These are phyloP conservation scores for Pseudonitzschia delicatissima DNA, from an alignment of 108 stramenopile species.

Conservation along the genomic window DNA sequence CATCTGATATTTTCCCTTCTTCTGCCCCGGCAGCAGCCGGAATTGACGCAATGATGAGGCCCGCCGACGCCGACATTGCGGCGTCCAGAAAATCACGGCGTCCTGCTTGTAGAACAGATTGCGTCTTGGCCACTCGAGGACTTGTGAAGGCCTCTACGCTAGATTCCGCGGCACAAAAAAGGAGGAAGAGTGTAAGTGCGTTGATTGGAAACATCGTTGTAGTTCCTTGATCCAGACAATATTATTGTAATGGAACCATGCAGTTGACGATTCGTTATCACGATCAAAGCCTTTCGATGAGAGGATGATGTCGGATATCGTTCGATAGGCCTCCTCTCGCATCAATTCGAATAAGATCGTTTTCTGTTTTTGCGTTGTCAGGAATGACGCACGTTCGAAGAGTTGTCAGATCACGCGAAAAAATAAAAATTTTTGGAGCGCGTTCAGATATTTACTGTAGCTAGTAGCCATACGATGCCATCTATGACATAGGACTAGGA, in stretches of 20 bases:
- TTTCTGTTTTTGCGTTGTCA: neutral
- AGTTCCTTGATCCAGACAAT: neutral
- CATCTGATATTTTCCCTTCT: conserved; percentile 40
- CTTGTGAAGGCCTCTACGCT: neutral
- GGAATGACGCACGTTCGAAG: conserved; percentile 3
- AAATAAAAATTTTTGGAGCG: neutral
- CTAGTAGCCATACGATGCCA: neutral
- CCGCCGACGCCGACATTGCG: neutral
- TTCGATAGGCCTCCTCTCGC: neutral
- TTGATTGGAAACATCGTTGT: neutral
- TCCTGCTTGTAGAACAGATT: neutral
- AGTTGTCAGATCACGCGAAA: neutral
- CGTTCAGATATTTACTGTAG: neutral
- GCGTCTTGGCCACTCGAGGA: neutral
- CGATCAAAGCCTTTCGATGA: neutral
- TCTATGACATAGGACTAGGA: too few species aligned
- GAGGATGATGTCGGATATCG: neutral
- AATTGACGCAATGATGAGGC: neutral
- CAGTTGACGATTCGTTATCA: neutral
- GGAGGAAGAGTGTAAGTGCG: neutral
- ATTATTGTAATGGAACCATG: neutral
- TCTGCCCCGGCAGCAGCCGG: conserved; percentile 9
- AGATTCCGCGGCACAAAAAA: neutral
- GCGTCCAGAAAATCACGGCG: conserved; percentile 10
- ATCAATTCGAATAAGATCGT: neutral